Base-by-base conservation (phyloP, 1,284 basidiomycete genomes). In the Boletus semigastroideus region DNA sequence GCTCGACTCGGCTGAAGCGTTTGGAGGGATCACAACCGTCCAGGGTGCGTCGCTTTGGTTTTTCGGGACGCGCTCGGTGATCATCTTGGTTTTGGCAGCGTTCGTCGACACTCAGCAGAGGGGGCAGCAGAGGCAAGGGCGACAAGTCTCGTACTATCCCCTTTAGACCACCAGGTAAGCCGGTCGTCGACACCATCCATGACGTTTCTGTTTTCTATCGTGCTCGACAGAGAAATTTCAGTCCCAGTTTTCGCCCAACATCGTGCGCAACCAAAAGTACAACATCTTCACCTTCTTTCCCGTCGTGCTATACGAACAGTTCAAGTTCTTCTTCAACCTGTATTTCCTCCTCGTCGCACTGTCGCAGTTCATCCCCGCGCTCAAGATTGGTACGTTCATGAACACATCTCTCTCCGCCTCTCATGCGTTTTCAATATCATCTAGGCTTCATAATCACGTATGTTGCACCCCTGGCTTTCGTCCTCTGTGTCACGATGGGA, bases 251-350 rank as follows among this genome's bases (percentile, higher is more conserved):
- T 82, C 83, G 52, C 82, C 94, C 28, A 99, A 99, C 70, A 86
- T 90, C 31, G 90, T 98, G 39, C 87, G 92, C 60, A 99, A 99
- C 65, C 96, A 98, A 71, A 99, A 99, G 74, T 99, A 99, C 79
- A 97, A 94, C 66, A 74, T 92, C 46, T 79, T 94, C 72, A 93
- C 92, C 10, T 99, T 99, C 76, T 79, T 99, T 5, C 96, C 96
- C 0, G 82, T 98, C 56, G 95, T 99, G 40, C 86, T 99, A 68
- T 99, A 98, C 72, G 95, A 98, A 71, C 97, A 99, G 72, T 99
- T 99, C 88, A 99, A 98, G 73, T 98, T 97, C 79, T 99, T 99
- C 78, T 99, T 98, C 86, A 99, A 99, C 70, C 81, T 99, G 13
- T 99, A 99, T 73, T 99, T 99, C 68, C 83, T 99, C 5, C 85